Percentiles rank a stretch among this genome's conserved stretches.
Evolutionary conservation across 352 stramenopile species (phyloP).

Genomic region (Pythium pyrilobum): DNA sequence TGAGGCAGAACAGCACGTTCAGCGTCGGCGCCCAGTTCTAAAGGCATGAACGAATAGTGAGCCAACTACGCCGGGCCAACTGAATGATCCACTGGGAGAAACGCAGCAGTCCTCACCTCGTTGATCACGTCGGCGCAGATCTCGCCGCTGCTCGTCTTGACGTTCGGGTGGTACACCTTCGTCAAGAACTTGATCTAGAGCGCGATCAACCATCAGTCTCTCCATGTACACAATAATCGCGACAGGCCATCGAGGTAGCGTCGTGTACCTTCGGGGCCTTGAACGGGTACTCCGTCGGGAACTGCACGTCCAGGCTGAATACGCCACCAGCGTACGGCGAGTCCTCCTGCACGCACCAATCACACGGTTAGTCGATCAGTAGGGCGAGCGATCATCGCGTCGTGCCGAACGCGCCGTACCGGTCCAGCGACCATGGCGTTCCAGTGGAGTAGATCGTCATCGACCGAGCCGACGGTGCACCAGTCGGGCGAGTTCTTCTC

Average conservation of each 20-base stretch:
- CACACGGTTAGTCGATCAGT: background rate
- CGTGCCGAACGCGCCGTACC: conserved; percentile 51
- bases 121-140: conserved; percentile 96
- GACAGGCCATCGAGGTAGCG: no score
- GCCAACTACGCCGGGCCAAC: background rate
- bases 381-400: no score
- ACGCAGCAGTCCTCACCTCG: conserved; percentile 34
- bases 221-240: no score
- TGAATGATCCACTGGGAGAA: background rate
- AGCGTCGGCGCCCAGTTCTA: conserved; percentile 95
- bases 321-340: conserved; percentile 85
- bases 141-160: conserved; percentile 94
- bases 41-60: background rate
- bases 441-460: conserved; percentile 89
- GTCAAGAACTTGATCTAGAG: conserved; percentile 91
- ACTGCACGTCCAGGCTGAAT: conserved; percentile 94
- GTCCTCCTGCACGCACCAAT: conserved; percentile 44
- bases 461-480: conserved; percentile 82
- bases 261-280: conserved; percentile 88
- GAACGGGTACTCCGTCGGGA: conserved; percentile 96
- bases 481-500: conserved; percentile 88
- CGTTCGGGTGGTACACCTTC: conserved; percentile 96
- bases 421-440: conserved; percentile 87
- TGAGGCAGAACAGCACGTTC: conserved; percentile 90
- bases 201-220: no score